A percentile compares a stretch with the other conserved stretches of the same genome.
Evolutionary conservation across 2,329 filamentous ascomycete species (phyloP).

Genomic region (Calonectria leucothoes): DNA sequence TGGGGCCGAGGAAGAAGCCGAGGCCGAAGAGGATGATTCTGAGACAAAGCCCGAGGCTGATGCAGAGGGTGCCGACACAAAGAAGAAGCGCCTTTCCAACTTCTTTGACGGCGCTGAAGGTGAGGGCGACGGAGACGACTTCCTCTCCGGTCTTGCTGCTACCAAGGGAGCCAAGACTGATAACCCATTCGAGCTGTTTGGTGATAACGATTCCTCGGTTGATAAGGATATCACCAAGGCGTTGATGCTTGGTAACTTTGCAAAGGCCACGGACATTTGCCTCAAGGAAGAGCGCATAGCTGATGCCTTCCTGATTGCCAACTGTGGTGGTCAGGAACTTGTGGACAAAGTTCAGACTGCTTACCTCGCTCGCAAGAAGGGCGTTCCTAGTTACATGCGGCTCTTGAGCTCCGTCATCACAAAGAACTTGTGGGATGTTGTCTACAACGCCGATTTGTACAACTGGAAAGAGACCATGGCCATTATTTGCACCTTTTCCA

Average conservation of each 20-base stretch:
- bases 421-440: conserved; percentile 98
- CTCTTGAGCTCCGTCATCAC: conserved; percentile 91
- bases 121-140: conserved; percentile 83
- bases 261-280: conserved; percentile 89
- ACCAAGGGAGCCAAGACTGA: conserved; percentile 94
- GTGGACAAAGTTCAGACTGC: conserved; percentile 93
- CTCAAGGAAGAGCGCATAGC: conserved; percentile 90
- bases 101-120: conserved; percentile 79
- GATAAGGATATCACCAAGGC: conserved; percentile 90
- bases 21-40: conserved; percentile 39
- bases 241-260: conserved; percentile 90
- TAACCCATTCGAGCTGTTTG: conserved; percentile 91
- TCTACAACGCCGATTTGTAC: conserved; percentile 91
- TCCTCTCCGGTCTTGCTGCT: conserved; percentile 85
- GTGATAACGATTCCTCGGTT: conserved; percentile 82
- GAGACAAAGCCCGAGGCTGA: conserved; percentile 44
- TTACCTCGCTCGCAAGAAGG: conserved; percentile 86
- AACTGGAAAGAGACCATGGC: conserved; percentile 99
- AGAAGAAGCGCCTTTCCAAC: conserved; percentile 76
- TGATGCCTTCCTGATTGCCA: conserved; percentile 97
- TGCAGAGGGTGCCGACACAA: conserved; percentile 49
- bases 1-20: conserved; percentile 51
- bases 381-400: conserved; percentile 90
- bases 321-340: conserved; percentile 92
- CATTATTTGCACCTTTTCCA: conserved; percentile 93